phyloP scores from a whole-genome alignment of 306 rosid species.

The Hippophae gyantsensis region DNA sequence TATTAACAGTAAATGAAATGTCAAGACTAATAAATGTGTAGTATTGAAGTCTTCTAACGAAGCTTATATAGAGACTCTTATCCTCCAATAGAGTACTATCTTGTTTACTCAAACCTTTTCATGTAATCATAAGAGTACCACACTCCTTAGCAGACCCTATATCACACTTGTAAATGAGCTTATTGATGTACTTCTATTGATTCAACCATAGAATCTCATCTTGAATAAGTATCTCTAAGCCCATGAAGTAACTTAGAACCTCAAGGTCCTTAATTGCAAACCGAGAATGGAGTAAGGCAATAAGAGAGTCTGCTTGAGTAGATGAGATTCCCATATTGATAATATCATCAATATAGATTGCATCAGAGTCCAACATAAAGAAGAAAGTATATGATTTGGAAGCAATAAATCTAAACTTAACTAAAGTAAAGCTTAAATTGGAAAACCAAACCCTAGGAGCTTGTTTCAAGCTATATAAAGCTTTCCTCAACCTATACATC shows the following conservation, averaged over 20 bases:
- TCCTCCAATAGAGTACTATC: not conserved
- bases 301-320: not conserved
- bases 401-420: too few relatives aligned
- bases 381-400: too few relatives aligned
- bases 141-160: not conserved
- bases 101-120: not conserved
- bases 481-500: too few relatives aligned
- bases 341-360: too few relatives aligned
- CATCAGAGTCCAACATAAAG: too few relatives aligned
- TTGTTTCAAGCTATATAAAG: too few relatives aligned
- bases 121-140: not conserved
- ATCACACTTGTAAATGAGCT: not conserved
- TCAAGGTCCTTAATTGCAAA: not conserved
- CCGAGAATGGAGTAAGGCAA: not conserved
- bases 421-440: too few relatives aligned
- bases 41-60: not conserved
- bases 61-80: not conserved
- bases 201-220: not conserved
- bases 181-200: not conserved
- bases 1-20: not conserved
- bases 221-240: not conserved
- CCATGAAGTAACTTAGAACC: not conserved
- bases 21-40: not conserved
- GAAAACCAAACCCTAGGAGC: too few relatives aligned
- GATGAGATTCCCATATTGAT: too few relatives aligned